A percentile compares a stretch with the other conserved stretches of the same genome.
phyloP scores from a whole-genome alignment of 2,329 filamentous ascomycete species.

The Podosphaera aphanis region DNA sequence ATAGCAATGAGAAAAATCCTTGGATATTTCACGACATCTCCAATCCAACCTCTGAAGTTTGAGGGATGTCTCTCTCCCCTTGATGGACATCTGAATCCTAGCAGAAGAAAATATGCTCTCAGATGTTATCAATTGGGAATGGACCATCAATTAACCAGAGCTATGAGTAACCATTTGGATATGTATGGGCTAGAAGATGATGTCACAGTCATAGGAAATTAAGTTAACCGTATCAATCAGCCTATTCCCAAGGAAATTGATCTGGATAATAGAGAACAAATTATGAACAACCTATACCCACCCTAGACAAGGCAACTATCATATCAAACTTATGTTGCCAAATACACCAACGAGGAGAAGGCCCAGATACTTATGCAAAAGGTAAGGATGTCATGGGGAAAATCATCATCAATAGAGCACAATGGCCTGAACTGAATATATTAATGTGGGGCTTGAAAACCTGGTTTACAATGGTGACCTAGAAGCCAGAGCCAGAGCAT shows the following conservation, averaged over 20 bases:
- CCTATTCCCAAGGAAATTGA: not conserved
- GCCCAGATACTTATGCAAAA: not conserved
- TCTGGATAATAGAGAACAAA: not conserved
- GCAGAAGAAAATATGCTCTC: not conserved
- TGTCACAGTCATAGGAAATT: not conserved
- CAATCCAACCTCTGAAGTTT: not conserved
- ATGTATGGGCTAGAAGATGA: no score
- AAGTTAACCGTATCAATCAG: not conserved
- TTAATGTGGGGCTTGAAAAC: not conserved
- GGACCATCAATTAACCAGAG: not conserved
- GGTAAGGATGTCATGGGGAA: no score
- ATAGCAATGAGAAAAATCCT: not conserved
- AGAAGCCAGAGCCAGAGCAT: not conserved
- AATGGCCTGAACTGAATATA: no score
- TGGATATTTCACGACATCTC: not conserved
- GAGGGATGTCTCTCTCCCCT: not conserved
- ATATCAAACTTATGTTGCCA: not conserved
- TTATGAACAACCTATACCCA: not conserved
- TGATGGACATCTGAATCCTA: not conserved
- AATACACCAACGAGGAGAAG: not conserved
- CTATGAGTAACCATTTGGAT: no score
- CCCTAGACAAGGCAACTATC: not conserved
- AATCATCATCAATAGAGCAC: not conserved
- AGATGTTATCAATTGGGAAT: not conserved
- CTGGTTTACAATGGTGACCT: not conserved